A percentile compares a stretch with the other conserved stretches of the same genome.
Conservation (phyloP, 2,329 filamentous ascomycete species). For the Hypoxylon sp. region DNA sequence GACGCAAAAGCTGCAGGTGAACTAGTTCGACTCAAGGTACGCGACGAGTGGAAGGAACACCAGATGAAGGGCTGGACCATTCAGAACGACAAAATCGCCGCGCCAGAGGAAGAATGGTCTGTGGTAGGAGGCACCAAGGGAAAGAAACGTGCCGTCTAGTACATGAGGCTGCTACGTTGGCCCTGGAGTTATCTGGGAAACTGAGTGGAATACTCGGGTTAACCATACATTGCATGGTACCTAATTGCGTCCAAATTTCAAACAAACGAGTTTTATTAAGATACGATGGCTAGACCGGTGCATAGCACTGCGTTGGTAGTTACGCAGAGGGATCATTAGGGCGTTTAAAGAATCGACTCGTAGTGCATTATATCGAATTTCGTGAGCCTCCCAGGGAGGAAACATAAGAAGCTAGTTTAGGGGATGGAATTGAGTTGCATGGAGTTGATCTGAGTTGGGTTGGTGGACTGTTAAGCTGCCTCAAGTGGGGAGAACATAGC, state of each 20-base stretch:
- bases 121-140: slow-evolving; percentile 44
- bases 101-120: slow-evolving; percentile 54
- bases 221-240: slow-evolving; percentile 3
- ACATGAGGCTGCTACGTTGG: not conserved
- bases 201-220: not conserved
- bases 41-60: slow-evolving; percentile 78
- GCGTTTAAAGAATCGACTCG: not conserved
- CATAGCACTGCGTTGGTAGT: slow-evolving; percentile 6
- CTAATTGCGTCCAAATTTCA: not conserved
- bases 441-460: not conserved
- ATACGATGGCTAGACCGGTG: too few relatives aligned
- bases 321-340: not conserved
- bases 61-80: slow-evolving; percentile 77
- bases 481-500: not conserved
- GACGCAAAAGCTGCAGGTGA: slow-evolving; percentile 93
- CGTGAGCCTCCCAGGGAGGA: not conserved
- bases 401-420: not conserved
- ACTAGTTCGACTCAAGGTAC: slow-evolving; percentile 80
- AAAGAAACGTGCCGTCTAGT: slow-evolving; percentile 21
- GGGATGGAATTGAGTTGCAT: not conserved
- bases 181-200: not conserved
- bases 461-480: not conserved
- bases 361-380: not conserved
- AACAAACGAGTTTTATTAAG: not conserved
- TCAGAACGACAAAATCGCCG: slow-evolving; percentile 63